Evolutionary conservation across 306 rosid genomes (phyloP).

Genomic region (Luffa acutangula): DNA sequence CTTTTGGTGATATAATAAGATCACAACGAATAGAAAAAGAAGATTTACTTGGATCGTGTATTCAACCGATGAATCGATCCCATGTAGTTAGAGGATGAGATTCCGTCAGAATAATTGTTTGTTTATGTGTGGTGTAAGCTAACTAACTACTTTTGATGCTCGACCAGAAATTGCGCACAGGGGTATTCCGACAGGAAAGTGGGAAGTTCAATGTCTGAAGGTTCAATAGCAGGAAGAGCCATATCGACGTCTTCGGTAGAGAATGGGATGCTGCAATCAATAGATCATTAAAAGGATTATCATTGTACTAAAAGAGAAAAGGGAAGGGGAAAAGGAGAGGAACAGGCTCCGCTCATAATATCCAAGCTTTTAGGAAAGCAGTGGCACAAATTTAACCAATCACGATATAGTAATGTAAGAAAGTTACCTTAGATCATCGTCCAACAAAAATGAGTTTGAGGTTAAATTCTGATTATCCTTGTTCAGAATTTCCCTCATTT

Average conservation of each 20-base stretch:
- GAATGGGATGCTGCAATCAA: conserved; percentile 83
- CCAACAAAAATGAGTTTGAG: conserved; percentile 95
- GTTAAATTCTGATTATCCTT: conserved; percentile 80
- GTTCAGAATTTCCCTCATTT: conserved; percentile 87
- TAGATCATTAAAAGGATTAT: background rate
- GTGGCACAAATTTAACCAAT: background rate
- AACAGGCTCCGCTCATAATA: background rate
- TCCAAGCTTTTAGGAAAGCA: background rate
- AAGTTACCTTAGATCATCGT: conserved; percentile 88
- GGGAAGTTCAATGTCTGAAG: conserved; percentile 61
- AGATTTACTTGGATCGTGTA: background rate
- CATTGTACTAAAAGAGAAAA: background rate
- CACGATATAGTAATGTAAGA: background rate
- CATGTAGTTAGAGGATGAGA: background rate
- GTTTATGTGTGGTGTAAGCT: background rate
- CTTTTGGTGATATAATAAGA: background rate
- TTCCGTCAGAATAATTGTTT: background rate
- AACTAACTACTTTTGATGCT: conserved; percentile 26
- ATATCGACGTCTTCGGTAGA: conserved; percentile 87
- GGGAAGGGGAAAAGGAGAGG: background rate
- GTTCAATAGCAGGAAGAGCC: conserved; percentile 82
- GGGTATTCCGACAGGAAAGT: conserved; percentile 48
- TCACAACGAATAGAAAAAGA: background rate
- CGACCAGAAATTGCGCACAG: conserved; percentile 63
- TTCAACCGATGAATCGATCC: background rate